These are phyloP conservation scores for Lentinula sp. DNA, from an alignment of 768 basidiomycete species.

Conservation along the genomic window DNA sequence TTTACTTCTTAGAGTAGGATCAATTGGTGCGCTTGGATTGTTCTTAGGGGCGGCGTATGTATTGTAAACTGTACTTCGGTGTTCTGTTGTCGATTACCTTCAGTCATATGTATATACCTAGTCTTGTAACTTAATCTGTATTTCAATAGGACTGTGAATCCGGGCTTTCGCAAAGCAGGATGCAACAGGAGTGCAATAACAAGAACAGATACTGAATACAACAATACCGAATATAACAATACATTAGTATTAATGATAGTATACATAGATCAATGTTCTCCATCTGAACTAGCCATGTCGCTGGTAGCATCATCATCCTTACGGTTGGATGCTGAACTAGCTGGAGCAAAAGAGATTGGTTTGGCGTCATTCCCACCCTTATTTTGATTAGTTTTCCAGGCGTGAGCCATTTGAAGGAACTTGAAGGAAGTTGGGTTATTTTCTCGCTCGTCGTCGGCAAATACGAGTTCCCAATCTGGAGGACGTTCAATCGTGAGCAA, in stretches of 20 bases:
- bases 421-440: conserved; percentile 92
- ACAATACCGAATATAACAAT: background rate
- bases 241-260: background rate
- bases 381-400: conserved; percentile 66
- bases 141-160: too few species aligned
- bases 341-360: conserved; percentile 29
- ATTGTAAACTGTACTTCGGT: background rate
- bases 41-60: background rate
- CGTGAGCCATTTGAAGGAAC: conserved; percentile 92
- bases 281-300: conserved; percentile 54
- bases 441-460: conserved; percentile 94
- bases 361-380: conserved; percentile 27
- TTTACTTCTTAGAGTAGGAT: background rate
- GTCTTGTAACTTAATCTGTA: too few species aligned
- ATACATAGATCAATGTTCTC: conserved; percentile 16
- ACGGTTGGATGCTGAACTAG: background rate
- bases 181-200: background rate
- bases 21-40: background rate
- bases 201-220: background rate
- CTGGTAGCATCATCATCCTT: conserved; percentile 33
- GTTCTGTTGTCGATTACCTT: background rate
- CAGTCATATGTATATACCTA: too few species aligned
- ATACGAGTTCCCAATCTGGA: conserved; percentile 90
- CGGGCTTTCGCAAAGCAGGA: background rate
- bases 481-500: background rate